Percentiles rank a stretch among this genome's conserved stretches.
Conservation (phyloP, 352 stramenopile species). For the Globisporangium alternatum region DNA sequence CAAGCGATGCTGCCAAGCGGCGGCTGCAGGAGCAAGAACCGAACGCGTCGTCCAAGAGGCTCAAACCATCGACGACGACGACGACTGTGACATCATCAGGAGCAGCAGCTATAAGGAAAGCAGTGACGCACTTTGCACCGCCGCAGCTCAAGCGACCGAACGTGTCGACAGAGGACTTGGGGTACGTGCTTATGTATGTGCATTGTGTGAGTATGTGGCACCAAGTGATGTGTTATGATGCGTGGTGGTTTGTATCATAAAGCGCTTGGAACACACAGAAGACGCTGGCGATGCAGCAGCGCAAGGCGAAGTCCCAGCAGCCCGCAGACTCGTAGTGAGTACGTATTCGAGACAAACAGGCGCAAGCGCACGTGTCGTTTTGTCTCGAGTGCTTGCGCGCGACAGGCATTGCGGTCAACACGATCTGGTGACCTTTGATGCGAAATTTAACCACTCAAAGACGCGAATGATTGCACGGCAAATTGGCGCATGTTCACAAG, state of each 20-base stretch:
- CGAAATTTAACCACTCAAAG: no score
- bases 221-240: background rate
- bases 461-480: no score
- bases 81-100: background rate
- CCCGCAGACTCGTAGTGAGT: background rate
- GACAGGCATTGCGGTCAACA: no score
- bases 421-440: no score
- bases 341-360: slow-evolving; percentile 3
- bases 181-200: slow-evolving; percentile 24
- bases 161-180: slow-evolving; percentile 65
- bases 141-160: slow-evolving; percentile 68
- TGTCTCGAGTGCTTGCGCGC: no score
- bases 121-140: slow-evolving; percentile 35
- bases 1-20: slow-evolving; percentile 13
- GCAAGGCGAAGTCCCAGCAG: slow-evolving; percentile 23
- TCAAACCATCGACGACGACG: background rate
- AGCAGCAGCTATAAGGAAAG: slow-evolving; percentile 25
- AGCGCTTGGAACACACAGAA: slow-evolving; percentile 72
- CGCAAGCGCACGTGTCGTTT: no score
- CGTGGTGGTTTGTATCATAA: background rate
- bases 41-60: slow-evolving; percentile 17
- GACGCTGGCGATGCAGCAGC: slow-evolving; percentile 53
- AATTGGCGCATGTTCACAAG: no score
- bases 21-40: slow-evolving; percentile 4
- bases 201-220: background rate